Percentiles rank a stretch among this genome's conserved stretches.
These are phyloP conservation scores for Abrus pulchellus DNA, from an alignment of 306 rosid genomes.

Conservation along the genomic window DNA sequence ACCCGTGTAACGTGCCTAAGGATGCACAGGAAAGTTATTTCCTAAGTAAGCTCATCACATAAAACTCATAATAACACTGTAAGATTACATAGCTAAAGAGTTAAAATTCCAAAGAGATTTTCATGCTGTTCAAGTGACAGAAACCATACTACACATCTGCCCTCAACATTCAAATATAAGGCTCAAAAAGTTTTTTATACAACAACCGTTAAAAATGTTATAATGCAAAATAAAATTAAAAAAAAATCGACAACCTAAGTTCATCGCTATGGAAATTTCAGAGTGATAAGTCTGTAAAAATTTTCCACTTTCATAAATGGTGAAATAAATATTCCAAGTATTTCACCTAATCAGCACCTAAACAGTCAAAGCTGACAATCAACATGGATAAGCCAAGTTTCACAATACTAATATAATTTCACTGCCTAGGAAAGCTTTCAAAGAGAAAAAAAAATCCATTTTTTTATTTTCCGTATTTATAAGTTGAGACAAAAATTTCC, in stretches of 20 bases:
- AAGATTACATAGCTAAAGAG: not conserved
- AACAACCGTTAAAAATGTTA: not conserved
- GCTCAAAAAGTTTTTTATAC: not conserved
- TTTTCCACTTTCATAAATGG: not conserved
- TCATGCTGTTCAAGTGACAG: not conserved
- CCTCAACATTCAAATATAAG: slow-evolving; percentile 17
- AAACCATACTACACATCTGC: not conserved
- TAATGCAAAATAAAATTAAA: too few relatives aligned
- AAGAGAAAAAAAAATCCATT: not conserved
- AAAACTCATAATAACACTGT: slow-evolving; percentile 34
- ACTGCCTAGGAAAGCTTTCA: not conserved
- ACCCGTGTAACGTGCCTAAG: slow-evolving; percentile 90
- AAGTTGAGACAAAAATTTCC: not conserved
- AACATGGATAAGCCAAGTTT: not conserved
- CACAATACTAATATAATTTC: not conserved
- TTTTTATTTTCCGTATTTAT: not conserved
- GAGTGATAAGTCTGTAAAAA: not conserved
- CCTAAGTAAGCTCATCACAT: slow-evolving; percentile 17
- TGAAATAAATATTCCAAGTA: not conserved
- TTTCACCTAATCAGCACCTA: slow-evolving; percentile 20
- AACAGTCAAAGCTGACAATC: not conserved
- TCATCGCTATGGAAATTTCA: not conserved
- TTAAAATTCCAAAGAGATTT: slow-evolving; percentile 14
- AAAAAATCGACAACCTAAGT: not conserved
- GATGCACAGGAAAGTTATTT: slow-evolving; percentile 28